Evolutionary conservation across 129 eudicot genomes (phyloP).

Genomic region (Flaveria brownii): DNA sequence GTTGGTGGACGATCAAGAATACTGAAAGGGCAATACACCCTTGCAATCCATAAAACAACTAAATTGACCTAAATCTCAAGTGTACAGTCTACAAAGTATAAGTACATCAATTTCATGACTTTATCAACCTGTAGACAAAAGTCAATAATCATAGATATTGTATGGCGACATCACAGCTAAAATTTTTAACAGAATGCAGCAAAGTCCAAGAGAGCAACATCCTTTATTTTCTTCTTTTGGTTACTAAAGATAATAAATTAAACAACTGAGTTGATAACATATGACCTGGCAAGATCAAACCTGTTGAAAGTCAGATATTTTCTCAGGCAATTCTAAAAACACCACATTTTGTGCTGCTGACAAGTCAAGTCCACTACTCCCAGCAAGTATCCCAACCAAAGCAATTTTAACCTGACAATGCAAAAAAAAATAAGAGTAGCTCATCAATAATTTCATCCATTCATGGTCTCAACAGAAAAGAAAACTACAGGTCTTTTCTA

Average conservation of each 20-base stretch:
- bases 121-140: background rate
- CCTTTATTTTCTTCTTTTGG: conserved; percentile 17
- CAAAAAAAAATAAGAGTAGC: background rate
- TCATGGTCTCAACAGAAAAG: background rate
- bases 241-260: conserved; percentile 1
- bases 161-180: background rate
- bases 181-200: conserved; percentile 1
- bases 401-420: conserved; percentile 83
- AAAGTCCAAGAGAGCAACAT: conserved; percentile 19
- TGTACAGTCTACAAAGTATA: background rate
- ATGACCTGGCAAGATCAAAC: conserved; percentile 34
- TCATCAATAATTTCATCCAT: background rate
- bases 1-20: background rate
- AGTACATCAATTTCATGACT: background rate
- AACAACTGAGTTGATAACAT: conserved; percentile 8
- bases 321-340: conserved; percentile 84
- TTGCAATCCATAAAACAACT: background rate
- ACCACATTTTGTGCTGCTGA: conserved; percentile 85
- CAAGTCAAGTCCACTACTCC: conserved; percentile 82
- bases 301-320: conserved; percentile 70
- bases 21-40: conserved; percentile 9
- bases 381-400: conserved; percentile 84
- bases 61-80: conserved; percentile 9
- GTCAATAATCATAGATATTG: background rate
- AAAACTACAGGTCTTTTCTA: background rate